Evolutionary conservation across 2,329 filamentous ascomycete genomes (phyloP).

Genomic region (Pseudogymnoascus sp.): DNA sequence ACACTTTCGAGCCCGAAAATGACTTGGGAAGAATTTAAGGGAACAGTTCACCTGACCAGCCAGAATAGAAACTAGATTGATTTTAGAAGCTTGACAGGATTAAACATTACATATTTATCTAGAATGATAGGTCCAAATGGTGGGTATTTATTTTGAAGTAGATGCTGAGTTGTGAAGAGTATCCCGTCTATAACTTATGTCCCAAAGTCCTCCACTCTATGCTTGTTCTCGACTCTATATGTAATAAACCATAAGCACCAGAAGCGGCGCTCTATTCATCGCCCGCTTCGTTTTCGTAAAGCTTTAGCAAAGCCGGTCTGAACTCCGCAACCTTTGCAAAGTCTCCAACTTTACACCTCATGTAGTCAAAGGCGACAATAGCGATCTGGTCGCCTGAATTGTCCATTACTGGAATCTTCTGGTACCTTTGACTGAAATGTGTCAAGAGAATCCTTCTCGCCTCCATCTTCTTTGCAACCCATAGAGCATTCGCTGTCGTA

Average conservation of each 20-base stretch:
- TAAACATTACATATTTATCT: neutral
- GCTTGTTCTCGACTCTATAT: neutral
- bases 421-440: constrained; percentile 92
- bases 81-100: neutral
- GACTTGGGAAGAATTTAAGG: neutral
- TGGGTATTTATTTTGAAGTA: constrained; percentile 2
- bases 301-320: constrained; percentile 50
- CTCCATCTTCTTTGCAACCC: constrained; percentile 69
- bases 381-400: constrained; percentile 52
- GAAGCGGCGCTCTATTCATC: neutral
- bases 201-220: neutral
- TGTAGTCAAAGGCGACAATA: constrained; percentile 72
- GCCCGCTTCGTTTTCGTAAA: constrained; percentile 42
- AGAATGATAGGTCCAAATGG: neutral
- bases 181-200: neutral
- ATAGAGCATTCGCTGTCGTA: constrained; percentile 80
- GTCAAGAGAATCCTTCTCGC: constrained; percentile 79
- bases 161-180: neutral
- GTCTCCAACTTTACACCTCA: constrained; percentile 65
- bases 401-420: constrained; percentile 35
- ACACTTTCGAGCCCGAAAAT: neutral
- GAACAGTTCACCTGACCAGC: neutral
- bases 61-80: neutral
- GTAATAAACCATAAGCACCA: neutral
- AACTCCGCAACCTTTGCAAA: constrained; percentile 61